Percentiles rank a stretch among this genome's conserved stretches.
phyloP scores from a whole-genome alignment of 805 yeast genomes.

The Kuraishia piskuri region DNA sequence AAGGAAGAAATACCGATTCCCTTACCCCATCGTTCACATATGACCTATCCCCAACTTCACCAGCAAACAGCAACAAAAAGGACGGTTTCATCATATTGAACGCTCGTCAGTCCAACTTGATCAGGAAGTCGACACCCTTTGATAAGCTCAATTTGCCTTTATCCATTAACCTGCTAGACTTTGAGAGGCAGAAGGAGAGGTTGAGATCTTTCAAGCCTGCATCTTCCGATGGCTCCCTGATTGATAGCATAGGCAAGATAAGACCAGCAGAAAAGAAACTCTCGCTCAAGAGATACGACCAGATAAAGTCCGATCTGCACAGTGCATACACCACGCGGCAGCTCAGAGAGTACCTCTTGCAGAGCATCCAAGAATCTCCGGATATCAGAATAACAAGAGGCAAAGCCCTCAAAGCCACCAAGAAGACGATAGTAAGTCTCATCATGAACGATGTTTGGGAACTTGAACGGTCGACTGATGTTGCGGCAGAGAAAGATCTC shows the following conservation, averaged over 20 bases:
- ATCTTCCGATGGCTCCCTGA: conserved; percentile 15
- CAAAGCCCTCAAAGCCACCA: conserved; percentile 2
- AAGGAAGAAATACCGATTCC: background rate
- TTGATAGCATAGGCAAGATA: conserved; percentile 17
- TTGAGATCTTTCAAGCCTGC: conserved; percentile 20
- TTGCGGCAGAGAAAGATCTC: conserved; percentile 10
- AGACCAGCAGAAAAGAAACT: conserved; percentile 14
- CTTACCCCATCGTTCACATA: background rate
- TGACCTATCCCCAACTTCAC: background rate
- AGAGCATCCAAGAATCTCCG: conserved; percentile 5
- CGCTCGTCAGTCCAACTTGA: background rate
- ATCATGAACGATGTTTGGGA: conserved; percentile 19
- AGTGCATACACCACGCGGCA: conserved; percentile 15
- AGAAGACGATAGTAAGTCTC: conserved; percentile 12
- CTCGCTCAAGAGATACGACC: conserved; percentile 13
- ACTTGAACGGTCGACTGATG: conserved; percentile 9
- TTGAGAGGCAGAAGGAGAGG: conserved; percentile 18
- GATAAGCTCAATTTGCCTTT: background rate
- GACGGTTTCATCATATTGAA: background rate
- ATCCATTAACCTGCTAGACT: conserved; percentile 14
- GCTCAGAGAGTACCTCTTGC: conserved; percentile 8
- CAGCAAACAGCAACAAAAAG: background rate
- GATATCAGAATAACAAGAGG: background rate
- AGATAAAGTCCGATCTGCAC: conserved; percentile 11
- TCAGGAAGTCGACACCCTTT: background rate